phyloP scores from a whole-genome alignment of 2,329 filamentous ascomycete species.

The Penicillium rolfsii region DNA sequence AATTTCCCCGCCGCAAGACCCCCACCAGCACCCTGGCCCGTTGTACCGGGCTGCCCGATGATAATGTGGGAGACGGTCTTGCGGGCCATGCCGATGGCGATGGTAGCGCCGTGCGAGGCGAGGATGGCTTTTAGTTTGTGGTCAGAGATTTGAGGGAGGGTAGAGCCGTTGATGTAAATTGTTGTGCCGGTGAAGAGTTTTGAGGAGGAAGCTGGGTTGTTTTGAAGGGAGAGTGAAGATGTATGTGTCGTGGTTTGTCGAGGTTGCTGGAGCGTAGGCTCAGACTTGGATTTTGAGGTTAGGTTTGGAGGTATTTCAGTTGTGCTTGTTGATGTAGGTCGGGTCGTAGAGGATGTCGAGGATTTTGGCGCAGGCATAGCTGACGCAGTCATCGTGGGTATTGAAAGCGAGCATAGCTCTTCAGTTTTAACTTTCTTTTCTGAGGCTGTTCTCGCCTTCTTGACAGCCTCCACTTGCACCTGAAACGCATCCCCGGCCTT shows the following conservation, averaged over 20 bases:
- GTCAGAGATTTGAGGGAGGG: constrained; percentile 78
- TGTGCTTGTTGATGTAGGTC: background rate
- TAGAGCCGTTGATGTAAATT: constrained; percentile 88
- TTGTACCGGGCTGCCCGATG: constrained; percentile 62
- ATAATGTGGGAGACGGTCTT: constrained; percentile 84
- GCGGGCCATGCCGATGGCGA: constrained; percentile 72
- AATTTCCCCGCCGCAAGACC: constrained; percentile 77
- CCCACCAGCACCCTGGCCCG: constrained; percentile 65
- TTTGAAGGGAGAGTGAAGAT: background rate
- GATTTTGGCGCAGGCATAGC: background rate
- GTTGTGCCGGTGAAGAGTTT: constrained; percentile 71
- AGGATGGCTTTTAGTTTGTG: constrained; percentile 82
- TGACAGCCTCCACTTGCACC: constrained; percentile 21
- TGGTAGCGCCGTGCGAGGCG: constrained; percentile 70
- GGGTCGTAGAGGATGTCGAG: background rate
- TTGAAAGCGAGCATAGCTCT: background rate
- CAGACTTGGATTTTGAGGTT: background rate
- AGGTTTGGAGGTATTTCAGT: background rate
- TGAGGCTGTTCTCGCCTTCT: constrained; percentile 12
- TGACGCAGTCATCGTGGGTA: background rate
- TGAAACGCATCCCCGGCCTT: constrained; percentile 39
- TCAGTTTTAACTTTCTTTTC: background rate
- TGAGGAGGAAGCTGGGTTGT: constrained; percentile 31
- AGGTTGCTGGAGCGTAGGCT: background rate
- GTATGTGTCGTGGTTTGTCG: background rate